These are phyloP conservation scores for Lithospermum erythrorhizon DNA, from an alignment of 257 asterid genomes.

Conservation along the genomic window DNA sequence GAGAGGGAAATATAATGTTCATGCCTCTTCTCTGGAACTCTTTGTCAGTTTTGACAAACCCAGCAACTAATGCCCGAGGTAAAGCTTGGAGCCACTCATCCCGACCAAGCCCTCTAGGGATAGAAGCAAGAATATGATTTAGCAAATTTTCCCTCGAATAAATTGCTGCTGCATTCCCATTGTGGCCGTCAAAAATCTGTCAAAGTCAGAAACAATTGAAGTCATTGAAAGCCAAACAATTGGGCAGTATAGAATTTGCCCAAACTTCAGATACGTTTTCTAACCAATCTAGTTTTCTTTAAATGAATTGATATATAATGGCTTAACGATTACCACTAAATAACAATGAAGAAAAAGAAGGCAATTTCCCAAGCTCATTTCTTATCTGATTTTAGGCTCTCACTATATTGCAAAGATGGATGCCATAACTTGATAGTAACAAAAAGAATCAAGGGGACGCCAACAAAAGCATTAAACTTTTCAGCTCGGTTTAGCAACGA, in stretches of 20 bases:
- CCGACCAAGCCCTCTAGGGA: slow-evolving; percentile 54
- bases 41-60: slow-evolving; percentile 79
- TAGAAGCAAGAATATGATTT: slow-evolving; percentile 46
- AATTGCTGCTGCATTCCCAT: slow-evolving; percentile 70
- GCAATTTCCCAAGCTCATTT: neutral
- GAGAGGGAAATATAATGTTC: slow-evolving; percentile 9
- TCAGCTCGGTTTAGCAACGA: neutral
- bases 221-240: neutral
- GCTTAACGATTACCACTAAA: no score
- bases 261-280: neutral
- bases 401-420: neutral
- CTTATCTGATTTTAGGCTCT: neutral
- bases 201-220: neutral
- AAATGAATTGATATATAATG: neutral
- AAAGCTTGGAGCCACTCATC: slow-evolving; percentile 88
- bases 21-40: slow-evolving; percentile 78
- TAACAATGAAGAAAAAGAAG: no score
- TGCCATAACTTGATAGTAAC: neutral
- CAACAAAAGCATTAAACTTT: neutral
- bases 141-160: slow-evolving; percentile 55
- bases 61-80: slow-evolving; percentile 85
- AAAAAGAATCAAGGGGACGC: neutral
- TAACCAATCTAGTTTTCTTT: neutral
- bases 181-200: slow-evolving; percentile 80
- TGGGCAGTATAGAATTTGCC: neutral